Percentiles rank a stretch among this genome's conserved stretches.
phyloP scores from a whole-genome alignment of 177 flowering plant genomes.

The Telopea speciosissima region DNA sequence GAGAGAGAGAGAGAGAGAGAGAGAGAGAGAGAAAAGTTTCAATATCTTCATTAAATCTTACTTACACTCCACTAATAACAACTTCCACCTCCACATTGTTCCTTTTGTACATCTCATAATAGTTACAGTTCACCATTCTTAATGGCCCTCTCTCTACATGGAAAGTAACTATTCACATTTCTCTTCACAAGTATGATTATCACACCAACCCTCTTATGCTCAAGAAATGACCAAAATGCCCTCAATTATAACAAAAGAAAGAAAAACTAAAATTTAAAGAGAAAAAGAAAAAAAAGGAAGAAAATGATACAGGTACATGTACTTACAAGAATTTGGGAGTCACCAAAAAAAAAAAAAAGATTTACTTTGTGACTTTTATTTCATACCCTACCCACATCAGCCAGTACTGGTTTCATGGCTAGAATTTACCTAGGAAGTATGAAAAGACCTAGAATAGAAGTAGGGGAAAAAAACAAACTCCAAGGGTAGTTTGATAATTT shows the following conservation, averaged over 20 bases:
- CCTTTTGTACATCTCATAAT: constrained; percentile 13
- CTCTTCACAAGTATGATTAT: constrained; percentile 18
- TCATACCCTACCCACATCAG: constrained; percentile 3
- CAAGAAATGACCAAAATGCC: constrained; percentile 14
- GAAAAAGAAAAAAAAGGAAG: neutral
- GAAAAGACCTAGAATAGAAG: too few relatives aligned
- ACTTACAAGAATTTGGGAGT: constrained; percentile 8
- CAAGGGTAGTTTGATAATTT: constrained; percentile 1
- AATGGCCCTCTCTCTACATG: neutral
- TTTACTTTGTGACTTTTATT: constrained; percentile 12
- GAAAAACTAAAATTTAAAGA: too few relatives aligned
- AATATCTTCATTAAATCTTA: constrained; percentile 9
- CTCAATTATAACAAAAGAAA: neutral
- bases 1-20: constrained; percentile 11
- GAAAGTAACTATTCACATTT: constrained; percentile 11
- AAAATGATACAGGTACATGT: neutral
- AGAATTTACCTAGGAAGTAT: neutral
- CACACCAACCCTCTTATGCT: constrained; percentile 3
- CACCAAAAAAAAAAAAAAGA: constrained; percentile 4
- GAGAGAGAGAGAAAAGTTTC: constrained; percentile 10
- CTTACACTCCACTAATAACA: constrained; percentile 15
- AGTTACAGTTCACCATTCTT: constrained; percentile 15
- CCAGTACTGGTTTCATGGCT: neutral
- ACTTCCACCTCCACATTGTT: constrained; percentile 10
- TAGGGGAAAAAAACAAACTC: too few relatives aligned